phyloP scores from a whole-genome alignment of 306 rosid genomes.

The Myrica gale region DNA sequence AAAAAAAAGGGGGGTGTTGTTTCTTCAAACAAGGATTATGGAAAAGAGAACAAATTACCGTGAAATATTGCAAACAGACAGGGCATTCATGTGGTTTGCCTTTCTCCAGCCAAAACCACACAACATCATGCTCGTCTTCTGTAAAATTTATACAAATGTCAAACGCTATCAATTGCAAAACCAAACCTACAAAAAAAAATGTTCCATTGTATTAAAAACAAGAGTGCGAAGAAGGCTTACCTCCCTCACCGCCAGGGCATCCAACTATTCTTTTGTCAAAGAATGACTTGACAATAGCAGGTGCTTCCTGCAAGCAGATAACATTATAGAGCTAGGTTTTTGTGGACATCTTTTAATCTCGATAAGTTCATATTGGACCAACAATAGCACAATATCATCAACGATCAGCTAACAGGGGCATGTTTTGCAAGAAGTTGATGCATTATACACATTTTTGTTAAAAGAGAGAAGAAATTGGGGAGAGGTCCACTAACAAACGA shows the following conservation, averaged over 20 bases:
- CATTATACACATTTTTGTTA: background rate
- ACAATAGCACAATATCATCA: background rate
- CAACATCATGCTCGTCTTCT: conserved; percentile 59
- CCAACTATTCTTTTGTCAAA: conserved; percentile 50
- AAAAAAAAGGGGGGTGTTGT: too few relatives aligned
- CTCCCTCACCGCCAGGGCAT: conserved; percentile 51
- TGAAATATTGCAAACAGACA: conserved; percentile 45
- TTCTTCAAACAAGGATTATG: background rate
- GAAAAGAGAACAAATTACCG: conserved; percentile 26
- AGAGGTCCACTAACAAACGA: background rate
- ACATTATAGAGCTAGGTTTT: background rate
- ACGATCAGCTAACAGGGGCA: background rate
- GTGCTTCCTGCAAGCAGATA: conserved; percentile 37
- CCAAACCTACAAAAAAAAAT: too few relatives aligned
- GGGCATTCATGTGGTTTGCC: conserved; percentile 48
- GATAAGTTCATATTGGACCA: background rate
- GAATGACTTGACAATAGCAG: conserved; percentile 43
- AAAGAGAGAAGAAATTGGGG: background rate
- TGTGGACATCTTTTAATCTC: conserved; percentile 3
- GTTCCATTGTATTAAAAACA: background rate
- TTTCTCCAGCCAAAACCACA: conserved; percentile 59
- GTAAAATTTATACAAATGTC: conserved; percentile 4
- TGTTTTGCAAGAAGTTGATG: background rate
- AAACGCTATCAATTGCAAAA: background rate
- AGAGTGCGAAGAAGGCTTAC: conserved; percentile 18